Evolutionary conservation across 1,139 yeast genomes (phyloP), one percentile per base, ranked within the genome.

Genomic region (Blastobotrys buckinghamii): DNA sequence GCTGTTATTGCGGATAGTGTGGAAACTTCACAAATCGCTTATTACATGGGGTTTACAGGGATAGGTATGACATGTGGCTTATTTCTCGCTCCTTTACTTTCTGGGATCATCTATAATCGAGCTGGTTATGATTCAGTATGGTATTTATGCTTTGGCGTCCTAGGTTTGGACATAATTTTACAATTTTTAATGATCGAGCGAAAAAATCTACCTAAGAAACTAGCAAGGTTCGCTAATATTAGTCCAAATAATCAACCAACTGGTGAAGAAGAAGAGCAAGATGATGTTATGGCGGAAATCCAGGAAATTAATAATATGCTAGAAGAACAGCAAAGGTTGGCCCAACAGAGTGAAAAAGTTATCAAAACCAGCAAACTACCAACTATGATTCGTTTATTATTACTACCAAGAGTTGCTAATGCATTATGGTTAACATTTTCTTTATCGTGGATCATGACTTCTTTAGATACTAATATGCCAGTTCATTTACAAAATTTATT

Each of bases 121-220:
- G 61, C 59, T 1, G 72, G 72, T 2, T 68, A 67, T 49, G 59
- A 64, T 44, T 54, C 68, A 1, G 69, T 67, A 8, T 67, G 61
- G 48, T 62, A 59, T 39, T 53, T 67, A 13, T 61, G 65, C 37
- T 66, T 67, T 51, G 68, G 59, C 1, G 44, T 66, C 13, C 53
- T 67, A 7, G 60, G 53, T 10, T 19, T 65, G 4, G 72, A 68
- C 42, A 48, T 67, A n/a, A 42, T 55, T 13, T 54, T 68, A 19
- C 64, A 71, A 15, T 33, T 67, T 10, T 49, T 67, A 38, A 65
- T 68, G 68, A 52, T 66, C 19, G 67, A 62, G 37, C 58, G 52
- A 43, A 42, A 38, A 30, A 36, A 39, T 20, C 17, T 49, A 34
- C 43, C 48, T 1, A 24, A 30, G 24, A 46, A 50, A 22, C 34